Conservation (phyloP, 345 rosid genomes). For the Camelina neglecta region DNA sequence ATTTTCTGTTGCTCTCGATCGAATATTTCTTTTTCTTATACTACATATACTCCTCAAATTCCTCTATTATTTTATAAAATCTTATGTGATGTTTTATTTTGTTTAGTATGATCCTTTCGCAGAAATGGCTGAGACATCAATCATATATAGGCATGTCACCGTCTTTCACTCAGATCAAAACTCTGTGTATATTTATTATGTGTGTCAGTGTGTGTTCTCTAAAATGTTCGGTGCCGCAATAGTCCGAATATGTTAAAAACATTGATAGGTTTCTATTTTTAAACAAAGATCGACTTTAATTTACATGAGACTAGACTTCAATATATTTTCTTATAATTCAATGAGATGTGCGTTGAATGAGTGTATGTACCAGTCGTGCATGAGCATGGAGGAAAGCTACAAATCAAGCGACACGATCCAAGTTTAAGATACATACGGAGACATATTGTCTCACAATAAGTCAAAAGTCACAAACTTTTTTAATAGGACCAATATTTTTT, state of each 20-base stretch:
- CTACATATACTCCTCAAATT: background rate
- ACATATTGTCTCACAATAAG: constrained; percentile 39
- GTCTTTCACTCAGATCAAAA: constrained; percentile 1
- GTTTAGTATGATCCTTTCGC: background rate
- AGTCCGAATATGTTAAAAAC: background rate
- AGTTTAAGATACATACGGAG: constrained; percentile 34
- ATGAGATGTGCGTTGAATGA: constrained; percentile 18
- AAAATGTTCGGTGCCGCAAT: constrained; percentile 22
- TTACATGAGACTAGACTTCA: background rate
- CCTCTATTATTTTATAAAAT: background rate
- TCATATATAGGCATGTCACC: constrained; percentile 3
- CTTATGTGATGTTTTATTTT: background rate
- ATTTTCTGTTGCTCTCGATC: background rate
- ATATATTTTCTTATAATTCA: background rate
- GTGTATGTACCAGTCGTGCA: constrained; percentile 31
- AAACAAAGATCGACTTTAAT: background rate
- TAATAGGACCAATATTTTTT: constrained; percentile 21
- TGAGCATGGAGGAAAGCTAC: constrained; percentile 45
- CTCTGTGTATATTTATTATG: background rate
- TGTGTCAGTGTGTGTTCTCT: constrained; percentile 16
- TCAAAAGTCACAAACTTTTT: constrained; percentile 26
- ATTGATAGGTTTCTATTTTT: background rate
- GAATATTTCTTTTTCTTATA: background rate
- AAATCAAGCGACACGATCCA: constrained; percentile 46
- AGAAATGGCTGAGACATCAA: background rate